These are phyloP conservation scores for Cryptococcus depauperatus DNA, from an alignment of 1,284 basidiomycete species.

Conservation along the genomic window DNA sequence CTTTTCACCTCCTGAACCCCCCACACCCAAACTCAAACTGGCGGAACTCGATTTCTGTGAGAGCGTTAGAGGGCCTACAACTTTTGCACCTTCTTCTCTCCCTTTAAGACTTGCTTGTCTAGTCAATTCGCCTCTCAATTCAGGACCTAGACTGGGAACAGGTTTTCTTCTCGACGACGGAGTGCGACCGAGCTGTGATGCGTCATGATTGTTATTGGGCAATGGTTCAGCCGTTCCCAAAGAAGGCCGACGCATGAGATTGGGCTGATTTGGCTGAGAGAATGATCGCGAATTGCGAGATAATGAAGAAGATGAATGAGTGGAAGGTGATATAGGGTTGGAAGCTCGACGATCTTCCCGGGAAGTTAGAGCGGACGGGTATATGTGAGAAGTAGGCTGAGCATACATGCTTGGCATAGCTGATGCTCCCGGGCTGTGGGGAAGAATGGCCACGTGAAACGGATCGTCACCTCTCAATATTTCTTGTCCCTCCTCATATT, in stretches of 20 bases:
- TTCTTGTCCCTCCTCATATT: no score
- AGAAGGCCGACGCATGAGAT: not conserved
- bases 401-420: not conserved
- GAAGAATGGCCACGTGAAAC: not conserved
- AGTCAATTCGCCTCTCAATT: slow-evolving; percentile 20
- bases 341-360: not conserved
- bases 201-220: not conserved
- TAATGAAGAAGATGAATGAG: not conserved
- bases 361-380: no score
- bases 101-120: slow-evolving; percentile 10
- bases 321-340: not conserved
- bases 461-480: not conserved
- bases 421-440: not conserved
- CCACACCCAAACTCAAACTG: not conserved
- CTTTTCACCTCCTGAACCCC: no score
- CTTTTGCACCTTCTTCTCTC: not conserved
- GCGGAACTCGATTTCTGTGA: no score
- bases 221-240: no score
- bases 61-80: no score
- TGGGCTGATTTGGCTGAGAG: not conserved
- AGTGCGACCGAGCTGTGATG: slow-evolving; percentile 1
- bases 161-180: slow-evolving; percentile 20
- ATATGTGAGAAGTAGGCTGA: not conserved
- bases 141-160: slow-evolving; percentile 26
- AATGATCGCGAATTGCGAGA: not conserved